Percentiles rank a stretch among this genome's conserved stretches.
Evolutionary conservation across 371 early-diverging fungal species (phyloP).

Genomic region (Mortierella sp.): DNA sequence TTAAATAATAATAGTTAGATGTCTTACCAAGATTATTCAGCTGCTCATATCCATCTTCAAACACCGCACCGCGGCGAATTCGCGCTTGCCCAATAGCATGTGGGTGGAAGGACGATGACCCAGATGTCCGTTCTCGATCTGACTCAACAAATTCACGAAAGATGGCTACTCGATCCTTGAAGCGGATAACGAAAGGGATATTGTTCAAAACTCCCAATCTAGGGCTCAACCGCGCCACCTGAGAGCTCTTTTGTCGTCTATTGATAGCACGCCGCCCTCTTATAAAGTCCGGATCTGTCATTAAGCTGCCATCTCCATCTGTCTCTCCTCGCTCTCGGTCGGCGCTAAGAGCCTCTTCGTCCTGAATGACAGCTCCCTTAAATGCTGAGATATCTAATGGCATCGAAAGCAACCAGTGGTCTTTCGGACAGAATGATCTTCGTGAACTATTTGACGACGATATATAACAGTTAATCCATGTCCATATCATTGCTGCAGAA

Average conservation of each 20-base stretch:
- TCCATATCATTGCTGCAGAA: neutral
- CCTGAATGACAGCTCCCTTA: slow-evolving; percentile 68
- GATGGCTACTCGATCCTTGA: slow-evolving; percentile 89
- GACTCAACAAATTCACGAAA: slow-evolving; percentile 82
- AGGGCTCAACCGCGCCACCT: slow-evolving; percentile 68
- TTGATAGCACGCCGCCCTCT: slow-evolving; percentile 19
- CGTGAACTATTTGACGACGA: slow-evolving; percentile 23
- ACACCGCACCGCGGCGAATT: slow-evolving; percentile 83
- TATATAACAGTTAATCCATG: neutral
- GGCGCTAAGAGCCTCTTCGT: slow-evolving; percentile 58
- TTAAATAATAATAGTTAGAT: too few species aligned
- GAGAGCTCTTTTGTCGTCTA: slow-evolving; percentile 30
- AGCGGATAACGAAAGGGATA: slow-evolving; percentile 93
- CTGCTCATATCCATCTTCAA: slow-evolving; percentile 89
- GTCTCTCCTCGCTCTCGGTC: slow-evolving; percentile 20
- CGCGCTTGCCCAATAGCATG: slow-evolving; percentile 58
- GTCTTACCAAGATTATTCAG: slow-evolving; percentile 69
- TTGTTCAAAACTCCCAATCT: slow-evolving; percentile 80
- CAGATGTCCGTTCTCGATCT: slow-evolving; percentile 67
- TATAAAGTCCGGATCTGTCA: slow-evolving; percentile 24
- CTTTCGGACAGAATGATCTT: slow-evolving; percentile 45
- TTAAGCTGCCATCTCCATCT: slow-evolving; percentile 7
- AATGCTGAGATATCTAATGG: slow-evolving; percentile 77
- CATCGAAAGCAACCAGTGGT: slow-evolving; percentile 81
- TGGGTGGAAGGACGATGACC: slow-evolving; percentile 44